Evolutionary conservation across 768 basidiomycete genomes (phyloP).

Genomic region (Brasilioporus rufonigricans): DNA sequence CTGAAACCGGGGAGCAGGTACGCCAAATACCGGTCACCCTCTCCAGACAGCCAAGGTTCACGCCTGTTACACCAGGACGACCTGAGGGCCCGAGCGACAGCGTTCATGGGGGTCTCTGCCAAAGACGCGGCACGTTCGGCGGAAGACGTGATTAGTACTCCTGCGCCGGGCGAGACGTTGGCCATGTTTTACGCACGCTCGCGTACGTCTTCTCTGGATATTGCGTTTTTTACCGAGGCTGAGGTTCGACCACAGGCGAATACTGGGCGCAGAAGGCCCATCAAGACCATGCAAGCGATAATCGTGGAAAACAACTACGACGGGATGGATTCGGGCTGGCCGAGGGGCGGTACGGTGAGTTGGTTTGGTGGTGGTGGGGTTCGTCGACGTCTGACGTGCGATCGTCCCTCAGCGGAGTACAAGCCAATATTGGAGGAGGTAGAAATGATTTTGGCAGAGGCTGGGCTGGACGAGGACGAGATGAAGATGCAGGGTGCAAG

Average conservation of each 20-base stretch:
- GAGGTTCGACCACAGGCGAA: constrained; percentile 46
- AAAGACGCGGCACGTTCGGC: constrained; percentile 51
- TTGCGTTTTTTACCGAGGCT: background rate
- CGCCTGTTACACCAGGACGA: constrained; percentile 26
- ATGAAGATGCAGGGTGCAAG: constrained; percentile 59
- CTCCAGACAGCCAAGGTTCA: background rate
- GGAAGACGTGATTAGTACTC: constrained; percentile 76
- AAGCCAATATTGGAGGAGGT: constrained; percentile 82
- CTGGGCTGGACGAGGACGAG: constrained; percentile 82
- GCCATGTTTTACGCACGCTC: constrained; percentile 82
- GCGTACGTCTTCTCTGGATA: constrained; percentile 42
- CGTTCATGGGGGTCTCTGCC: constrained; percentile 64
- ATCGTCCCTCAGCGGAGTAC: constrained; percentile 54
- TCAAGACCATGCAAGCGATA: constrained; percentile 47
- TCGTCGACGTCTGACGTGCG: background rate
- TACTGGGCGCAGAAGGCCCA: constrained; percentile 80
- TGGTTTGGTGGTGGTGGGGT: background rate
- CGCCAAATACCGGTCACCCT: background rate
- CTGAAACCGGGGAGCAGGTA: constrained; percentile 13
- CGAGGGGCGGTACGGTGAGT: constrained; percentile 64
- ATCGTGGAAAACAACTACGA: constrained; percentile 74
- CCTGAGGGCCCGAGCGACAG: constrained; percentile 42
- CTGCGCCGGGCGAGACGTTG: constrained; percentile 80
- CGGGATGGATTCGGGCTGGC: constrained; percentile 78
- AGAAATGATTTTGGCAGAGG: constrained; percentile 78